These are phyloP conservation scores for Rhytidiadelphus loreus DNA, from an alignment of 225 moss, liverwort and hornwort species.

Conservation along the genomic window DNA sequence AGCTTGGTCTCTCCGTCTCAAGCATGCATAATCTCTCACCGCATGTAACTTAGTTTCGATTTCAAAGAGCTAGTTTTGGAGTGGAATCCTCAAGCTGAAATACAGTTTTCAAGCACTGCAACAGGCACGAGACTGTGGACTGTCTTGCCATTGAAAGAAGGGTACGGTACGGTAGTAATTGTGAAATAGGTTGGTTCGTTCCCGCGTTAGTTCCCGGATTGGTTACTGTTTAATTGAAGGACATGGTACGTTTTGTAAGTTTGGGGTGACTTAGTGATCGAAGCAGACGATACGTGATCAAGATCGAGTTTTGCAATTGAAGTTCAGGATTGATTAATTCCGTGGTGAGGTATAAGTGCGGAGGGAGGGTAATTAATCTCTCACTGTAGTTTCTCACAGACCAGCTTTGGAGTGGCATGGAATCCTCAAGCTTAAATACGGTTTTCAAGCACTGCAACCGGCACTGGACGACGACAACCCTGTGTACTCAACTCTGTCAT, in stretches of 20 bases:
- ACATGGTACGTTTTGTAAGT: background rate
- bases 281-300: background rate
- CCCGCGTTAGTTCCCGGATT: background rate
- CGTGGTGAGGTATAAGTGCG: background rate
- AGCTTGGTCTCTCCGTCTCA: background rate
- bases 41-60: background rate
- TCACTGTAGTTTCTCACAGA: background rate
- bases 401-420: background rate
- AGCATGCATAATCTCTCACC: background rate
- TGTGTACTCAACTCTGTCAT: background rate
- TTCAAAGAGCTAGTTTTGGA: background rate
- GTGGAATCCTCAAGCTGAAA: background rate
- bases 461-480: background rate
- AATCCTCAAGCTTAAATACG: background rate
- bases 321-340: background rate
- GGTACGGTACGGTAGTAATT: background rate
- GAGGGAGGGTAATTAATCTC: background rate
- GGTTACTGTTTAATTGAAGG: background rate
- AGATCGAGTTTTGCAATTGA: background rate
- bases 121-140: background rate
- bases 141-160: background rate
- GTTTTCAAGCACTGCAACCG: background rate
- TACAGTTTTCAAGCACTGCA: background rate
- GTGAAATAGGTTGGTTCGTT: background rate
- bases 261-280: background rate